phyloP scores from a whole-genome alignment of 139 green algal genomes.

The Astrephomene gubernaculifera region DNA sequence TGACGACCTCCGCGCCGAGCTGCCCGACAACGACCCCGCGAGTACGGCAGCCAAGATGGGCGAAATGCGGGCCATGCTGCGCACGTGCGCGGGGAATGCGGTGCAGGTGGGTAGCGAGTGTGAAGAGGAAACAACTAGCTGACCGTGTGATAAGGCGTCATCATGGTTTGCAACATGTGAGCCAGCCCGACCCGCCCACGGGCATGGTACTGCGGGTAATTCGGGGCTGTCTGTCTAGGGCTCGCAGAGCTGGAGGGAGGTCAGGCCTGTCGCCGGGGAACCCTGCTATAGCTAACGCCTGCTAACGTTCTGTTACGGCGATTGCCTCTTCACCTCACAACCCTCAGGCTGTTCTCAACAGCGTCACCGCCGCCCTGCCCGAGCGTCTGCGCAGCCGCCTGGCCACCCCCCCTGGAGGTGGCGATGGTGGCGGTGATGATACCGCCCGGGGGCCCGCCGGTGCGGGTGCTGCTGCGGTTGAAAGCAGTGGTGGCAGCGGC shows the following conservation, averaged over 20 bases:
- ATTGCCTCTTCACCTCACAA: no score
- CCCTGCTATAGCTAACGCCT: neutral
- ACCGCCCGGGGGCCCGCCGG: no score
- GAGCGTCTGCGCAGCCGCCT: neutral
- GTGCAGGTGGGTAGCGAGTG: neutral
- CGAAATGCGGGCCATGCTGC: neutral
- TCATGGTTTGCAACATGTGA: no score
- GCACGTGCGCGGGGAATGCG: neutral
- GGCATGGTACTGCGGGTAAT: no score
- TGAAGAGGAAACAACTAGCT: no score
- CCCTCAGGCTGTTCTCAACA: neutral
- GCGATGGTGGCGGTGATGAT: neutral
- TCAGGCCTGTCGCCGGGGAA: neutral
- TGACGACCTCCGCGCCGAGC: conserved; percentile 33
- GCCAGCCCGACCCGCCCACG: no score
- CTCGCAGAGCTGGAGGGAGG: neutral
- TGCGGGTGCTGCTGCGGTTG: no score
- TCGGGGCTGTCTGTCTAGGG: no score
- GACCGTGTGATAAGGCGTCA: no score
- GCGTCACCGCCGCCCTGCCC: conserved; percentile 9
- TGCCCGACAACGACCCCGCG: conserved; percentile 20
- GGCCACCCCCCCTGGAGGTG: neutral
- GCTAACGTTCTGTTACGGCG: no score
- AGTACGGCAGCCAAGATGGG: conserved; percentile 4
- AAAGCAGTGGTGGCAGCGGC: no score